phyloP scores from a whole-genome alignment of 2,329 filamentous ascomycete genomes.

The Diaporthe citri region DNA sequence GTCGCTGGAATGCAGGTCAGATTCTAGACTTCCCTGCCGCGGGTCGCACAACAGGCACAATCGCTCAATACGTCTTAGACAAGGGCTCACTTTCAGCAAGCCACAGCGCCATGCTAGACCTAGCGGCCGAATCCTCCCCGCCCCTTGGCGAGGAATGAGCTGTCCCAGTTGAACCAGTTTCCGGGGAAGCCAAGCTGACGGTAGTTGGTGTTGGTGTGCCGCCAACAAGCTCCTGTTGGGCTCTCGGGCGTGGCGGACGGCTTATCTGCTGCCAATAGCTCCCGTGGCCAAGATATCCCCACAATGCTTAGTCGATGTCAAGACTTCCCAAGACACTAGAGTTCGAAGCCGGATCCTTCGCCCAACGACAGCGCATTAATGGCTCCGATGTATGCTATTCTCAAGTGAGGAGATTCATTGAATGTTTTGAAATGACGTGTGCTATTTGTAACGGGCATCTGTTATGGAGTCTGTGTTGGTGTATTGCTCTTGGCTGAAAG shows the following conservation, averaged over 20 bases:
- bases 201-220: slow-evolving; percentile 23
- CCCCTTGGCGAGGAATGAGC: slow-evolving; percentile 23
- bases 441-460: neutral
- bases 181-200: slow-evolving; percentile 24
- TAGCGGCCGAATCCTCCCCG: slow-evolving; percentile 14
- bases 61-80: slow-evolving; percentile 22
- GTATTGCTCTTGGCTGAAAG: neutral
- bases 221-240: neutral
- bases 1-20: slow-evolving; percentile 27
- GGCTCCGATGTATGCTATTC: neutral
- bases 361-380: neutral
- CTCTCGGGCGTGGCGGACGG: neutral
- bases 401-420: neutral
- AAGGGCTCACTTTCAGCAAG: slow-evolving; percentile 12
- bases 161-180: slow-evolving; percentile 6
- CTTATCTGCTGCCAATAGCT: slow-evolving; percentile 32
- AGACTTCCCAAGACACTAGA: slow-evolving; percentile 8
- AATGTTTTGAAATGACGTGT: neutral
- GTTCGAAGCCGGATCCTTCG: neutral
- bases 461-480: no score
- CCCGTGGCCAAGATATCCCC: slow-evolving; percentile 30
- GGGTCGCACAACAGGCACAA: slow-evolving; percentile 9
- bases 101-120: neutral
- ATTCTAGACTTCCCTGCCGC: slow-evolving; percentile 9
- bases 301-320: slow-evolving; percentile 22